Percentiles rank a stretch among this genome's conserved stretches.
Evolutionary conservation across 305 asterid genomes (phyloP).

Genomic region (Withania somnifera): DNA sequence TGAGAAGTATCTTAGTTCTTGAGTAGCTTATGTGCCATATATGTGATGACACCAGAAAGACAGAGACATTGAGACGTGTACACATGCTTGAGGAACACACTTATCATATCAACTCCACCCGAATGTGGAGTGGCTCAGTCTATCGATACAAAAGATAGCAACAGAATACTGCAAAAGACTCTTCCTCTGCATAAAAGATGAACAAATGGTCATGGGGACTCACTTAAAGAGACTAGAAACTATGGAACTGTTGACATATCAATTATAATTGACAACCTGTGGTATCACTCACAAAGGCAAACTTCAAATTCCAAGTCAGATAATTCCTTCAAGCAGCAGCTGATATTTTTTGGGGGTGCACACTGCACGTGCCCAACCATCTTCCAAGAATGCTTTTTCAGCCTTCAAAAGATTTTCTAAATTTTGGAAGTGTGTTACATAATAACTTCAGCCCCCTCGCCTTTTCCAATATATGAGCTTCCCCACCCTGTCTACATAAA

Average conservation of each 20-base stretch:
- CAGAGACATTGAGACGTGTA: neutral
- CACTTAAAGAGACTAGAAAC: neutral
- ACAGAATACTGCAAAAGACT: neutral
- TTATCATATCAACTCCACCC: neutral
- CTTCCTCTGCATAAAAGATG: neutral
- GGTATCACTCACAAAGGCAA: neutral
- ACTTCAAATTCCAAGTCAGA: neutral
- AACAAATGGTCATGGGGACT: neutral
- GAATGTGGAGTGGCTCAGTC: neutral
- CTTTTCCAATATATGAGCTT: neutral
- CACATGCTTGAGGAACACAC: neutral
- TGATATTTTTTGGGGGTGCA: neutral
- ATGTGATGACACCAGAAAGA: neutral
- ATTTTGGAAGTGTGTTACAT: neutral
- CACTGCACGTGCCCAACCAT: neutral
- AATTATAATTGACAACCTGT: neutral
- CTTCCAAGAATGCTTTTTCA: neutral
- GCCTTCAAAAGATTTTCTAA: neutral
- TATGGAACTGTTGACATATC: neutral
- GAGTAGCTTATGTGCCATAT: neutral
- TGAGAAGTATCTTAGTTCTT: neutral
- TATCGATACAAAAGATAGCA: neutral
- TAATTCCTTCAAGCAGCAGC: neutral
- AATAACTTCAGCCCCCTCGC: neutral
- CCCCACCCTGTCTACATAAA: neutral